These are phyloP conservation scores for Pyrenophora teres DNA, from an alignment of 2,329 filamentous ascomycete genomes.

Conservation along the genomic window DNA sequence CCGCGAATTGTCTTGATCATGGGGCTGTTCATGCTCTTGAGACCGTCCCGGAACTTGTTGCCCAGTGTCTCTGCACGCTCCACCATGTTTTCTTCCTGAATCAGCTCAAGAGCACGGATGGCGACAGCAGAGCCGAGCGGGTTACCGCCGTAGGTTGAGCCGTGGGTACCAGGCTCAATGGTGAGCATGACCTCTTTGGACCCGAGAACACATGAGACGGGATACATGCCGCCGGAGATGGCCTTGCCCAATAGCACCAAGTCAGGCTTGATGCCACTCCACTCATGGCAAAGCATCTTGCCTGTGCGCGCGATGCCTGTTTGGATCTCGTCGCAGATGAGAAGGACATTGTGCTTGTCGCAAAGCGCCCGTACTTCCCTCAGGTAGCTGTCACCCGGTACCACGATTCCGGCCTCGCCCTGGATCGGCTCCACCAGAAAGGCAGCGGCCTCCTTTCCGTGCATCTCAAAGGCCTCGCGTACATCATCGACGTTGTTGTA, in stretches of 20 bases:
- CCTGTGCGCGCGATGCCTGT: constrained; percentile 96
- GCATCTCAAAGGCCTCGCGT: constrained; percentile 75
- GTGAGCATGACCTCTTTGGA: constrained; percentile 93
- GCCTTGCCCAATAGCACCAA: constrained; percentile 95
- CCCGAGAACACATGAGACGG: constrained; percentile 90
- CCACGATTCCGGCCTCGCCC: constrained; percentile 95
- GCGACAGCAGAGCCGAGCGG: constrained; percentile 93
- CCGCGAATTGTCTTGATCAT: constrained; percentile 84
- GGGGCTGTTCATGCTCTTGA: constrained; percentile 75
- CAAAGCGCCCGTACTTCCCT: constrained; percentile 79
- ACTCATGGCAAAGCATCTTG: constrained; percentile 90
- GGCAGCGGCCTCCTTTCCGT: constrained; percentile 84
- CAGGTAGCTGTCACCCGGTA: constrained; percentile 89
- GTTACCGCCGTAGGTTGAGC: constrained; percentile 98
- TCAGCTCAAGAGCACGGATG: constrained; percentile 90
- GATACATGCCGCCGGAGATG: constrained; percentile 98
- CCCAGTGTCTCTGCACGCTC: constrained; percentile 81
- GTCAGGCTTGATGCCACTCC: constrained; percentile 94
- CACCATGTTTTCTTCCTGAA: constrained; percentile 88
- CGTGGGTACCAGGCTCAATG: constrained; percentile 93
- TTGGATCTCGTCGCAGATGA: constrained; percentile 99
- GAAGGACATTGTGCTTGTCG: constrained; percentile 90
- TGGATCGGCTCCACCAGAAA: constrained; percentile 97
- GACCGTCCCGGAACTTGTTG: constrained; percentile 77
- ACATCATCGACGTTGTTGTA: constrained; percentile 87